These are phyloP conservation scores for Lodderomyces pseudojiufengensis DNA, from an alignment of 1,139 yeast species.

Conservation along the genomic window DNA sequence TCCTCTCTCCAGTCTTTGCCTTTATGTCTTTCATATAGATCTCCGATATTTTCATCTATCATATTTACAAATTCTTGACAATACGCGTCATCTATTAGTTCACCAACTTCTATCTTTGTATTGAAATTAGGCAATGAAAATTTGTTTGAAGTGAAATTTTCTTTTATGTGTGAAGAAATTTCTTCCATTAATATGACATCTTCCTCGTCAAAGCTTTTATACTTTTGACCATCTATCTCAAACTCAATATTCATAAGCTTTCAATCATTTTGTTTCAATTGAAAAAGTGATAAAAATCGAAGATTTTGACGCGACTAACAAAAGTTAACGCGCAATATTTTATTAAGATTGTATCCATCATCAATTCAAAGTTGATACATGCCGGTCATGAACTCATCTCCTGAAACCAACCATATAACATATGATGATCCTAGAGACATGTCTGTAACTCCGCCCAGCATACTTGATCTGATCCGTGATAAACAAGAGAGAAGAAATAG, in stretches of 20 bases:
- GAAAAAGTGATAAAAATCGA: too few species aligned
- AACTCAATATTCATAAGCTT: slow-evolving; percentile 7
- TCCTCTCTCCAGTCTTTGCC: slow-evolving; percentile 49
- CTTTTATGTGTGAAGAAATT: slow-evolving; percentile 10
- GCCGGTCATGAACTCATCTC: too few species aligned
- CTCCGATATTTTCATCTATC: slow-evolving; percentile 31
- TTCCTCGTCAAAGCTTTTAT: slow-evolving; percentile 15
- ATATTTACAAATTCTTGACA: slow-evolving; percentile 16
- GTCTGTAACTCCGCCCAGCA: too few species aligned
- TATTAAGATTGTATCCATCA: too few species aligned
- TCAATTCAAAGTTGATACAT: too few species aligned
- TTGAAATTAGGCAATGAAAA: slow-evolving; percentile 4
- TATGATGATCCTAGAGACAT: too few species aligned
- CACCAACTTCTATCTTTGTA: not conserved
- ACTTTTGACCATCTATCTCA: slow-evolving; percentile 10
- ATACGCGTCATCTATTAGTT: slow-evolving; percentile 4
- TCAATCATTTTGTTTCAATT: too few species aligned
- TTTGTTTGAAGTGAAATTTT: slow-evolving; percentile 1
- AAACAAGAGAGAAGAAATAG: slow-evolving; percentile 1
- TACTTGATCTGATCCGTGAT: not conserved
- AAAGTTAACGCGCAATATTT: too few species aligned
- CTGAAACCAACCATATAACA: too few species aligned
- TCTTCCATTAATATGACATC: slow-evolving; percentile 13
- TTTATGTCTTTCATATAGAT: slow-evolving; percentile 22
- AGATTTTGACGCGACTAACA: too few species aligned